These are phyloP conservation scores for Torrubiella hemipterigena DNA, from an alignment of 2,329 filamentous ascomycete genomes.

Conservation along the genomic window DNA sequence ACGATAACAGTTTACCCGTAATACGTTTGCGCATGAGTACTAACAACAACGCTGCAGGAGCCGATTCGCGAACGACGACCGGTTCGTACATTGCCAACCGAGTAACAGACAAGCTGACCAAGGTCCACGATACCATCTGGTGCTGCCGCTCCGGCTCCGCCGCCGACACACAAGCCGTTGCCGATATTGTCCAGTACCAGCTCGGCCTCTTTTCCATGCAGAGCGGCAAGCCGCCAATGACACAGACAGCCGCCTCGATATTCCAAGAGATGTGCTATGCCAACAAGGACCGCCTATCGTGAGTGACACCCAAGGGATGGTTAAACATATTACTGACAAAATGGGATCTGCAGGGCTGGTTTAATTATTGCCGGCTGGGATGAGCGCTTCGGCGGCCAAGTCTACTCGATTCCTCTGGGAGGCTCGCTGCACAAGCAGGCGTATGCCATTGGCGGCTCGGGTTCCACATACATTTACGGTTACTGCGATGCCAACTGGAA, in stretches of 20 bases:
- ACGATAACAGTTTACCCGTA: conserved; percentile 17
- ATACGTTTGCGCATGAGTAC: too few relatives aligned
- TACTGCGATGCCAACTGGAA: conserved; percentile 96
- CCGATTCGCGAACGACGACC: conserved; percentile 94
- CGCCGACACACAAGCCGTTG: conserved; percentile 94
- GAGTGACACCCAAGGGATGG: conserved; percentile 19
- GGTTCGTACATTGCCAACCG: conserved; percentile 98
- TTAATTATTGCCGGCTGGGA: conserved; percentile 99
- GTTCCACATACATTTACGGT: conserved; percentile 98
- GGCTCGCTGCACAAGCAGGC: conserved; percentile 95
- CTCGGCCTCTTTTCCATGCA: conserved; percentile 83
- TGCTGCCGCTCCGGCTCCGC: conserved; percentile 97
- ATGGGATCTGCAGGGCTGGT: conserved; percentile 53
- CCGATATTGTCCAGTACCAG: conserved; percentile 96
- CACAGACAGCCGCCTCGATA: conserved; percentile 86
- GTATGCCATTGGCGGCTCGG: conserved; percentile 91
- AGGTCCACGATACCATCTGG: conserved; percentile 98
- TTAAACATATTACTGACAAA: conserved; percentile 8
- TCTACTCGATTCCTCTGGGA: conserved; percentile 93
- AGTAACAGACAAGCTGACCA: conserved; percentile 97
- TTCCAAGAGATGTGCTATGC: conserved; percentile 98
- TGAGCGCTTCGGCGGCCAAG: conserved; percentile 85
- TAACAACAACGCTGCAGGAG: too few relatives aligned
- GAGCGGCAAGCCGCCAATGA: conserved; percentile 83
- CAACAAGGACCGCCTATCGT: conserved; percentile 92